phyloP scores from a whole-genome alignment of 2,329 filamentous ascomycete genomes.

The Penicillium hesseltinei region DNA sequence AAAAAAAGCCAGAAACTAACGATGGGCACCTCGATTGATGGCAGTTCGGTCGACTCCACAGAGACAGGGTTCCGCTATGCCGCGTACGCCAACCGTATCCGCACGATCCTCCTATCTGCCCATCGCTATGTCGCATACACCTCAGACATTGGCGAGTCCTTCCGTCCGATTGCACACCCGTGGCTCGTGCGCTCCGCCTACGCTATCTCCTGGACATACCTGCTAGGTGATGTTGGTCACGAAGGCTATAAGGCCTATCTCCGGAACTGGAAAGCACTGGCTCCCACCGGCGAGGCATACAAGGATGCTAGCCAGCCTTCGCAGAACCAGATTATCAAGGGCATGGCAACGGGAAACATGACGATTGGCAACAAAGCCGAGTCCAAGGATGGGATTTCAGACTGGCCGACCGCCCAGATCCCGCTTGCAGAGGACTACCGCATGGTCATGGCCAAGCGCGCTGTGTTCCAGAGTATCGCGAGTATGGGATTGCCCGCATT shows the following conservation, averaged over 20 bases:
- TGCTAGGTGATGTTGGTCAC: conserved; percentile 83
- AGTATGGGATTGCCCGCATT: conserved; percentile 93
- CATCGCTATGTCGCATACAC: conserved; percentile 98
- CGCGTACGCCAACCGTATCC: conserved; percentile 80
- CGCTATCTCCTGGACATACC: conserved; percentile 86
- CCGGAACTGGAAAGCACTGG: conserved; percentile 72
- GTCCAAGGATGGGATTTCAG: conserved; percentile 28
- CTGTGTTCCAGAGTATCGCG: conserved; percentile 84
- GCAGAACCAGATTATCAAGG: conserved; percentile 31
- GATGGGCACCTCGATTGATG: conserved; percentile 13
- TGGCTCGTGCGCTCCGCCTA: conserved; percentile 79
- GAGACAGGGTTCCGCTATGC: conserved; percentile 86
- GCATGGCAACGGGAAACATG: conserved; percentile 39
- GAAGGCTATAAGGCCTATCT: conserved; percentile 96
- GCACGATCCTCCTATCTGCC: conserved; percentile 83
- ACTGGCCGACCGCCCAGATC: conserved; percentile 50
- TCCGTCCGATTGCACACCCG: conserved; percentile 87
- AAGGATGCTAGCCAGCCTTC: conserved; percentile 38
- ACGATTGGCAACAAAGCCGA: conserved; percentile 15
- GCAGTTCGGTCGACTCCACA: conserved; percentile 72
- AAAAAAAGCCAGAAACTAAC: conserved; percentile 11
- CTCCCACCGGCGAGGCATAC: conserved; percentile 61
- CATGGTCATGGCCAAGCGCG: conserved; percentile 86
- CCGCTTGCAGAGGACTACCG: conserved; percentile 84
- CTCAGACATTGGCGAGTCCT: conserved; percentile 92